phyloP scores from a whole-genome alignment of 2,329 filamentous ascomycete genomes.

The Hymenoscyphus infarciens region DNA sequence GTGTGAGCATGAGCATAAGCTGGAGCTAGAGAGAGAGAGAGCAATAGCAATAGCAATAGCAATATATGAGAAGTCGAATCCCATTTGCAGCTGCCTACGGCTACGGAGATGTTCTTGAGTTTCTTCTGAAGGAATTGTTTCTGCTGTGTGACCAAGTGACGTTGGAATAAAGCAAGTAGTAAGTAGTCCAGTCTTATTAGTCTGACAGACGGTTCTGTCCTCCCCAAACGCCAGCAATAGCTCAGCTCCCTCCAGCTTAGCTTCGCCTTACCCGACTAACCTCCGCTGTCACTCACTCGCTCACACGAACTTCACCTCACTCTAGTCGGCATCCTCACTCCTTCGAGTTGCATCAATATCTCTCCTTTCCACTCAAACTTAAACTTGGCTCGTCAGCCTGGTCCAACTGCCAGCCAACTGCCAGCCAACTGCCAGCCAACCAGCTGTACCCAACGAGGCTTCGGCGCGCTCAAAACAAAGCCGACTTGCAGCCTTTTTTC shows the following conservation, averaged over 20 bases:
- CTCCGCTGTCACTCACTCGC: neutral
- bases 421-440: neutral
- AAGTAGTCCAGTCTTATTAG: too few species aligned
- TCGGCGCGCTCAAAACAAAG: neutral
- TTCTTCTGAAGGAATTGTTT: neutral
- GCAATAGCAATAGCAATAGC: too few species aligned
- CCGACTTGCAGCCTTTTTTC: neutral
- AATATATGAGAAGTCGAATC: conserved; percentile 4
- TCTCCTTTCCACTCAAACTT: neutral
- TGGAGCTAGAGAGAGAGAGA: too few species aligned
- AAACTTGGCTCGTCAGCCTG: neutral
- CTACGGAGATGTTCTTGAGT: neutral
- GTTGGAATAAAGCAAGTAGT: neutral
- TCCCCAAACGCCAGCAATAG: neutral
- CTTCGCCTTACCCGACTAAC: neutral
- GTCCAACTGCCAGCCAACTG: neutral
- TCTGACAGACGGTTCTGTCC: neutral
- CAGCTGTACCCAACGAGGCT: neutral
- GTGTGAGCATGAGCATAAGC: too few species aligned
- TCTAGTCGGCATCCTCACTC: neutral
- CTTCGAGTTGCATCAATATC: neutral
- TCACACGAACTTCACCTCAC: neutral
- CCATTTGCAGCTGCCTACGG: neutral
- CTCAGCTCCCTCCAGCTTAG: neutral
- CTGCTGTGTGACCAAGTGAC: conserved; percentile 3